Evolutionary conservation across 2,329 filamentous ascomycete species (phyloP).

Genomic region (Fusarium sublunatum): DNA sequence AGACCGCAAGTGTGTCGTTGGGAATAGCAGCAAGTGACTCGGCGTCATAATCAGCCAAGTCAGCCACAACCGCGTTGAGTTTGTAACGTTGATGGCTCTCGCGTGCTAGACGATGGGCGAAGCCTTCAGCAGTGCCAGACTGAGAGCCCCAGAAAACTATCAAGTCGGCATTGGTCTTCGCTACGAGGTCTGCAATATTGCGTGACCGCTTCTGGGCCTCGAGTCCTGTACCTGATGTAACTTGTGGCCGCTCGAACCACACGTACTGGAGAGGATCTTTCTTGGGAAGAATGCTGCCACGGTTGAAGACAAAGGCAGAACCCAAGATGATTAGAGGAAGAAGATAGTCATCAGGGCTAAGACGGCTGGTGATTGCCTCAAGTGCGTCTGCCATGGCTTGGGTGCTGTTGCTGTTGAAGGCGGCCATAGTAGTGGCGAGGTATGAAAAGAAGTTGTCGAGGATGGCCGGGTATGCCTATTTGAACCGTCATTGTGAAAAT

Average conservation of each 20-base stretch:
- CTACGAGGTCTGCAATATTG: conserved; percentile 54
- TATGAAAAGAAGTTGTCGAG: background rate
- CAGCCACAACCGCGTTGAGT: conserved; percentile 83
- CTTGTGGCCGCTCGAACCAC: conserved; percentile 61
- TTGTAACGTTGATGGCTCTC: conserved; percentile 89
- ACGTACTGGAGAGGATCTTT: conserved; percentile 60
- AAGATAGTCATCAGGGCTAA: conserved; percentile 11
- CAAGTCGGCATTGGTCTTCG: conserved; percentile 67
- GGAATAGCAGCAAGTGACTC: conserved; percentile 49
- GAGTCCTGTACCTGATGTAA: conserved; percentile 17
- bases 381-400: conserved; percentile 5
- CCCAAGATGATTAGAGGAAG: conserved; percentile 27
- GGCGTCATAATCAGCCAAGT: conserved; percentile 59
- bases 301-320: conserved; percentile 53
- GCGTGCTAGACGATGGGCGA: conserved; percentile 86
- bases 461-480: too few relatives aligned
- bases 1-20: conserved; percentile 45
- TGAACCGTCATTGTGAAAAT: too few relatives aligned
- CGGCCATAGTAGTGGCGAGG: conserved; percentile 1
- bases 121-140: conserved; percentile 92
- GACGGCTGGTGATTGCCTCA: conserved; percentile 7
- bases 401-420: background rate
- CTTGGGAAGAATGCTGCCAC: conserved; percentile 58
- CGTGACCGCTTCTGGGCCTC: conserved; percentile 53
- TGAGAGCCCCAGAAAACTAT: conserved; percentile 94